Percentiles rank a stretch among this genome's conserved stretches.
These are phyloP conservation scores for Botryotinia narcissicola DNA, from an alignment of 2,329 filamentous ascomycete genomes.

Conservation along the genomic window DNA sequence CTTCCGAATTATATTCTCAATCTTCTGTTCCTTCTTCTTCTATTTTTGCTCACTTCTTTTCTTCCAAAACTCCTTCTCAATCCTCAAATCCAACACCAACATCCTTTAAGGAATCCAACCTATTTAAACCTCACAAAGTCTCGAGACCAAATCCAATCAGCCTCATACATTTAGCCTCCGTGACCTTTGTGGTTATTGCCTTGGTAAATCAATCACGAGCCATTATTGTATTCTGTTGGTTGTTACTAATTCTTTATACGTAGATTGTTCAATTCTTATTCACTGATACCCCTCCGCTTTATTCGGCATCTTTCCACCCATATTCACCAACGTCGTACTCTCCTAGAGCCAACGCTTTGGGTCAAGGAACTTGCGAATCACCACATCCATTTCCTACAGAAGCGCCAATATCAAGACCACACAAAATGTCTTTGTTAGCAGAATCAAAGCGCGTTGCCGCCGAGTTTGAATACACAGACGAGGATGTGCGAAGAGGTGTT, in stretches of 20 bases:
- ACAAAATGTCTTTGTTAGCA: constrained; percentile 60
- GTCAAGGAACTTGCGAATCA: constrained; percentile 54
- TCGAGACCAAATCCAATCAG: constrained; percentile 32
- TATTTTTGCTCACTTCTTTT: not conserved
- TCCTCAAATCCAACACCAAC: not conserved
- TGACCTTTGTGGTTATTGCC: constrained; percentile 36
- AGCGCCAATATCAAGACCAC: constrained; percentile 53
- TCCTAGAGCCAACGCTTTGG: constrained; percentile 43
- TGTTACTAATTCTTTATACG: constrained; percentile 5
- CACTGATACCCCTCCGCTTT: constrained; percentile 36
- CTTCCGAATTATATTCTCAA: constrained; percentile 6
- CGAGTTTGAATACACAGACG: constrained; percentile 80
- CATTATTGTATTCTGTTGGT: not conserved
- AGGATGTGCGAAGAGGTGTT: constrained; percentile 76
- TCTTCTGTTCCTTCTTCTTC: not conserved
- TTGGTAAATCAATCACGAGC: constrained; percentile 31
- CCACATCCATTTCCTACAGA: constrained; percentile 53
- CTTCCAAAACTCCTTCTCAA: not conserved
- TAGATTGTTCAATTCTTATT: constrained; percentile 55
- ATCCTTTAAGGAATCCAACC: not conserved
- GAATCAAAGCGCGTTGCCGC: constrained; percentile 78
- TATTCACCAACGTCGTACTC: constrained; percentile 41
- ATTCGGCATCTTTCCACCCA: constrained; percentile 38
- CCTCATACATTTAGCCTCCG: constrained; percentile 38
- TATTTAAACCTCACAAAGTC: constrained; percentile 27